Evolutionary conservation across 352 stramenopile genomes (phyloP), one percentile per base, ranked within the genome.

Genomic region (Pythium diclinum): DNA sequence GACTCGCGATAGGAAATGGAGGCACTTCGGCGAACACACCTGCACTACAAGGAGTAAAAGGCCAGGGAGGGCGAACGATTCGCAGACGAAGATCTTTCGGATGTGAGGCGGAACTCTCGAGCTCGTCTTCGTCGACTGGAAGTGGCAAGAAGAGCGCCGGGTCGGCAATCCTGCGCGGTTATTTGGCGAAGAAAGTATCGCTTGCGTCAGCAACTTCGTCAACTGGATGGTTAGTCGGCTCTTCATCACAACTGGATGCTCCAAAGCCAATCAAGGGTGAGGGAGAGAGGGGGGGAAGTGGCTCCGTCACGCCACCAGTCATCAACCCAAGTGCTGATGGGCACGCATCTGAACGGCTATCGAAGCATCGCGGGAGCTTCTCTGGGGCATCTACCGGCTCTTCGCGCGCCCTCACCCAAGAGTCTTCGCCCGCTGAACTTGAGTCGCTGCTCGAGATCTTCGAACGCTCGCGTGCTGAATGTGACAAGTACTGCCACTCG

Each of bases 401-500:
- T 51, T 51, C 19, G 19, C 44, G 44, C 8, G 7, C 44, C 6
- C n/a, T 51, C 19, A 17, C 17, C 10, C 21, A 21, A 14, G 49
- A 59, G 13, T 32, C 25, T 7, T 65, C 63, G 1, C 8, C 19
- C 13, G 38, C 23, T 23, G 82, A 90, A 30, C 58, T 91, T 51
- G 61, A 69, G 32, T 76, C 79, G 17, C 56, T 94, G 28, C 36
- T 96, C 47, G 72, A 91, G 11, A 67, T 93, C 10, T 92, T 88
- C 61, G 71, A 85, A 14, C 78, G 76, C 42, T 94, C 80, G 6
- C 74, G 82, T 59, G 59, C 65, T 16, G 85, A 94, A 56, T 89
- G 83, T 56, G 87, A 96, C 44, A 70, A 63, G 9, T 93, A 85
- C 59, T 91, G 82, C 30, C 84, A 92, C 63, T 85, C 72, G 23